Evolutionary conservation across 805 yeast genomes (phyloP), one percentile per base, ranked within the genome.

Genomic region (Peterozyma toletana): DNA sequence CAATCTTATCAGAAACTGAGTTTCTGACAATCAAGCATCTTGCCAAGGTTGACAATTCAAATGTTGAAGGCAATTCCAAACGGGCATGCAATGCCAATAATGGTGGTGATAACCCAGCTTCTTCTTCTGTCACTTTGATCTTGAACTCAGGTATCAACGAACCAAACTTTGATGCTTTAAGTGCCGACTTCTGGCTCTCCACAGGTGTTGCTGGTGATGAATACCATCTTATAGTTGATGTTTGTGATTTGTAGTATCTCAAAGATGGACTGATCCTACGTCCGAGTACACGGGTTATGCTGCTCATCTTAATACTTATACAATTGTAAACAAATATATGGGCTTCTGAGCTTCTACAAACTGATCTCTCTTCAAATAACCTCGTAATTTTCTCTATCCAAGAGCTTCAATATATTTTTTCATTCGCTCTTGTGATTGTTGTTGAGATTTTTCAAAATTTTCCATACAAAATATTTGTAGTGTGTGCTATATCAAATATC

Each of bases 21-120:
- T 44, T 44, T 34, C 47, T 40, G 17, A 43, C 40, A 42, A 90
- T 85, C 50, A 93, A 71, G 37, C 93, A 77, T 56, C 90, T 83
- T 1, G 96, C 90, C 48, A 93, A 71, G 1, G 91, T 78, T 11
- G 88, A 70, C 35, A 73, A 69, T 44, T 79, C 60, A 55, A 77
- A 84, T 6, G 62, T 55, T 18, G 65, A 53, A 6, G 93, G 83
- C 42, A 91, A 71, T 15, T 71, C 62, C 42, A 91, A 68, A 62
- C 99, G 78, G 15, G 85, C 67, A 55, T 87, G 96, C 47, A 91
- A 71, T 4, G 96, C 81, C 33, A 75, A 75, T 43, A 93, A 69
- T n/a, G 82, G 74, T 2, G 96, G 86, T 10, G 88, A 77, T 55
- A 76, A 64, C 3, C 55, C 48, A 3, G 85, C 84, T 15, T 73